Base-by-base conservation (phyloP, 2,329 filamentous ascomycete genomes). In the Phialophora chinensis region DNA sequence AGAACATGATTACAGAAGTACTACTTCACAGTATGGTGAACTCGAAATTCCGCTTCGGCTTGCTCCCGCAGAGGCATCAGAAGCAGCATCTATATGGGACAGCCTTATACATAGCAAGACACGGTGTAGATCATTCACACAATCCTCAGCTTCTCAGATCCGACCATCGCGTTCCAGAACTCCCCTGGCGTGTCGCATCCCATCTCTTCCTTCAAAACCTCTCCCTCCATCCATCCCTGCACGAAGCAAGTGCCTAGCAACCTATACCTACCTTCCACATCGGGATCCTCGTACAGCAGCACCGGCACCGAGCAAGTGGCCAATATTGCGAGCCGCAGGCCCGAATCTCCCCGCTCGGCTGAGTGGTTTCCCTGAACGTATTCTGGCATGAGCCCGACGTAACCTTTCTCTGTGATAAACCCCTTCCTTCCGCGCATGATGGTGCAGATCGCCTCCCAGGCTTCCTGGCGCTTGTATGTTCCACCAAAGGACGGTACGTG, bases 161-260 rank as follows among this genome's bases (percentile, higher is more conserved):
- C 59, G 12, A 5, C 10, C 47, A 53, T 52, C 1, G 58, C 58
- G 6, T 23, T n/a, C 58, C 58, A 61, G n/a, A 61, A 61, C 47
- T 61, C 58, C 2, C 23, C 14, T 17, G 58, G 47, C 20, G 47
- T 7, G 12, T 53, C 31, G 11, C 58, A 61, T 31, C 58, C 58
- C 47, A 42, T 61, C 20, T 53, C n/a, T 17, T 31, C 29, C 20
- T 11, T 54, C 44, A 60, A 49, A 17, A 61, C 33, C 23, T 54
- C 59, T 10, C 59, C 49, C 25, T 54, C 59, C 59, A 61, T 61
- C 59, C 59, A 61, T 14, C 58, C 58, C n/a, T 61, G 58, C 44
- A 61, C 47, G 20, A 61, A 61, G 52, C 58, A 61, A 14, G 58
- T 53, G 12, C 47, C 47, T 31, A 61, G 47, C 23, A 61, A 42